Conservation (phyloP, 768 basidiomycete species). For the Boletus vinaceobasis region DNA sequence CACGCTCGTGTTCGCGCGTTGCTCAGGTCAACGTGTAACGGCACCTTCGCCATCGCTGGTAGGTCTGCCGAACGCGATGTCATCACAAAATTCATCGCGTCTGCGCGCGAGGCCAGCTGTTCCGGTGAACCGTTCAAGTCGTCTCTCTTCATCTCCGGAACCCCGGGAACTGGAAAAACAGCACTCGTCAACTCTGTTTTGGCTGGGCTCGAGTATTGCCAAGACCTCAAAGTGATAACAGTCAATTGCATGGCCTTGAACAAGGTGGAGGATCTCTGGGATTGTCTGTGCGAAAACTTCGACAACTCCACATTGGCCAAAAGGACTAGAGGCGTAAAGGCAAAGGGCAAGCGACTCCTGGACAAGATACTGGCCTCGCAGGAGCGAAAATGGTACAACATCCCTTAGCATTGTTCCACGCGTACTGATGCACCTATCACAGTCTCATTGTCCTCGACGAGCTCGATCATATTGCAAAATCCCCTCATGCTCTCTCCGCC, state of each 20-base stretch:
- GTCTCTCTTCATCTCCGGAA: slow-evolving; percentile 85
- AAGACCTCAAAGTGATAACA: slow-evolving; percentile 47
- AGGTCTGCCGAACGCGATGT: slow-evolving; percentile 59
- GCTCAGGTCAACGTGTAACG: slow-evolving; percentile 69
- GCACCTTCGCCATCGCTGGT: slow-evolving; percentile 54
- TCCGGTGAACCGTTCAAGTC: slow-evolving; percentile 27
- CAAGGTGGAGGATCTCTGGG: slow-evolving; percentile 68
- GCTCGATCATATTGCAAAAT: slow-evolving; percentile 75
- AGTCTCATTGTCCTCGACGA: slow-evolving; percentile 84
- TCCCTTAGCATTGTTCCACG: neutral
- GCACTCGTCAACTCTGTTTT: slow-evolving; percentile 74
- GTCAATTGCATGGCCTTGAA: slow-evolving; percentile 82
- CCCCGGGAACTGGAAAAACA: slow-evolving; percentile 91
- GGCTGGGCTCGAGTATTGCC: slow-evolving; percentile 35
- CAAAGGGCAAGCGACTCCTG: slow-evolving; percentile 48
- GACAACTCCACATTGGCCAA: slow-evolving; percentile 34
- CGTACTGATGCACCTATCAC: slow-evolving; percentile 16
- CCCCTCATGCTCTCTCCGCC: slow-evolving; percentile 51
- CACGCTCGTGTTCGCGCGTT: slow-evolving; percentile 64
- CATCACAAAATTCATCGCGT: slow-evolving; percentile 57
- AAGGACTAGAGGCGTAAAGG: slow-evolving; percentile 36
- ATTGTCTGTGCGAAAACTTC: slow-evolving; percentile 59
- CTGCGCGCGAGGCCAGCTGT: slow-evolving; percentile 41
- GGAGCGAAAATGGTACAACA: slow-evolving; percentile 49
- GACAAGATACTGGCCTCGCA: slow-evolving; percentile 42